Evolutionary conservation across 768 basidiomycete species (phyloP).

Genomic region (Leccinum imitatum): DNA sequence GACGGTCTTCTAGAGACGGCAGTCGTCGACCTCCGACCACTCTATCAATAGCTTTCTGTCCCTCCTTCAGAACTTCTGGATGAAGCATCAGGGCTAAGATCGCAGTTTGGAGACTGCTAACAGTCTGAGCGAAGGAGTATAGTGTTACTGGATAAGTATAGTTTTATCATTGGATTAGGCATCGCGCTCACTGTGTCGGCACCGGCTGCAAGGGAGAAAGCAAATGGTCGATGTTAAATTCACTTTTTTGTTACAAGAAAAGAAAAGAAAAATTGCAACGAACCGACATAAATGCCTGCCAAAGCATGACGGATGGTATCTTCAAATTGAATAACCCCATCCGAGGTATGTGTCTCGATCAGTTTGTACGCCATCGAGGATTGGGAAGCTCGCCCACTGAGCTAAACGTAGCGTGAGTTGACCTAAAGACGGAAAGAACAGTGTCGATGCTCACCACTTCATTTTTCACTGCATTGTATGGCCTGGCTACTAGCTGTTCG

Average conservation of each 20-base stretch:
- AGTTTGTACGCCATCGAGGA: conserved; percentile 7
- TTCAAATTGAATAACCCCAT: conserved; percentile 2
- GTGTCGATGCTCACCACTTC: conserved; percentile 1
- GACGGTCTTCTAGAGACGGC: conserved; percentile 3
- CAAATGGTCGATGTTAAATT: background rate
- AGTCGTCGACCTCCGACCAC: background rate
- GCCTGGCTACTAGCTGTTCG: background rate
- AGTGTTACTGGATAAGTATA: background rate
- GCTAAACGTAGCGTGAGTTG: background rate
- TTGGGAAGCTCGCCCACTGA: conserved; percentile 2
- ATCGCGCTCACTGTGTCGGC: conserved; percentile 4
- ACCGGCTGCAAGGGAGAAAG: background rate
- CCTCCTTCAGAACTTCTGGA: conserved; percentile 4
- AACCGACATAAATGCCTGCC: conserved; percentile 5
- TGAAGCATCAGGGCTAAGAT: conserved; percentile 7
- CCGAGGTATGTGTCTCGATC: background rate
- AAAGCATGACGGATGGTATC: conserved; percentile 7
- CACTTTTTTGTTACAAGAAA: background rate
- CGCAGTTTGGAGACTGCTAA: conserved; percentile 1
- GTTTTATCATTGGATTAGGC: background rate
- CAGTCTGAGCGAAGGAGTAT: background rate
- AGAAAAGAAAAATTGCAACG: background rate
- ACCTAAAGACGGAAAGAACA: background rate
- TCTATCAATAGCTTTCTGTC: background rate
- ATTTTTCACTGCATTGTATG: conserved; percentile 1